Conservation (phyloP, 768 basidiomycete species). For the Russula earlei region DNA sequence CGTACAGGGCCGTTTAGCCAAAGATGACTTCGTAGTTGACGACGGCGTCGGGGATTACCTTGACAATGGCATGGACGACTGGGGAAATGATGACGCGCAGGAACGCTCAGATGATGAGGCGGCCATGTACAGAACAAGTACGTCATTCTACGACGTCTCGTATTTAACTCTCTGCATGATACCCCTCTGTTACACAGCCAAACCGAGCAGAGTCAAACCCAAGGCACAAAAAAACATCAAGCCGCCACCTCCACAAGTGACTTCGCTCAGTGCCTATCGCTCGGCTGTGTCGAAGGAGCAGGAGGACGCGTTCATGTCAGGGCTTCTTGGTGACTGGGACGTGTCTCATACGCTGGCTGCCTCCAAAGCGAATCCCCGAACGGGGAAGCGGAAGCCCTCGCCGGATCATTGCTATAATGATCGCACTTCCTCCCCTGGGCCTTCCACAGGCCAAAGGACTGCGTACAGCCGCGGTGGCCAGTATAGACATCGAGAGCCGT, state of each 20-base stretch:
- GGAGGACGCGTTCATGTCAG: conserved; percentile 85
- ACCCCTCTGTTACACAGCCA: conserved; percentile 25
- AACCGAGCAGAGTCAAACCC: conserved; percentile 33
- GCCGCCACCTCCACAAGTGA: conserved; percentile 36
- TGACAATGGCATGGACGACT: conserved; percentile 97
- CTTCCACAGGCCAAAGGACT: conserved; percentile 14
- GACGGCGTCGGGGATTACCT: conserved; percentile 87
- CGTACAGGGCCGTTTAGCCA: conserved; percentile 70
- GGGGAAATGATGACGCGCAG: conserved; percentile 54
- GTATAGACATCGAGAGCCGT: conserved; percentile 18
- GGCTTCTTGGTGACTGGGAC: conserved; percentile 67
- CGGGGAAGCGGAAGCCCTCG: conserved; percentile 64
- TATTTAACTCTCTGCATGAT: conserved; percentile 14
- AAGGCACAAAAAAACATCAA: conserved; percentile 40
- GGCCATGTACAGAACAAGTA: conserved; percentile 28
- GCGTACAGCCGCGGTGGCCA: not conserved
- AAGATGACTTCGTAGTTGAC: conserved; percentile 92
- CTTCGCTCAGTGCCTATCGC: conserved; percentile 73
- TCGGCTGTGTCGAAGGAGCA: conserved; percentile 65
- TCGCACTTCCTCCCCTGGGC: conserved; percentile 21
- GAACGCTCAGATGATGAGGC: conserved; percentile 29
- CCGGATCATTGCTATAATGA: conserved; percentile 26
- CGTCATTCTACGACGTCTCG: not conserved
- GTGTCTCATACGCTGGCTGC: conserved; percentile 32
- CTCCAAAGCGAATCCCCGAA: conserved; percentile 26